Percentiles rank a stretch among this genome's conserved stretches.
Conservation (phyloP, 768 basidiomycete genomes). For the Serendipita sp. region DNA sequence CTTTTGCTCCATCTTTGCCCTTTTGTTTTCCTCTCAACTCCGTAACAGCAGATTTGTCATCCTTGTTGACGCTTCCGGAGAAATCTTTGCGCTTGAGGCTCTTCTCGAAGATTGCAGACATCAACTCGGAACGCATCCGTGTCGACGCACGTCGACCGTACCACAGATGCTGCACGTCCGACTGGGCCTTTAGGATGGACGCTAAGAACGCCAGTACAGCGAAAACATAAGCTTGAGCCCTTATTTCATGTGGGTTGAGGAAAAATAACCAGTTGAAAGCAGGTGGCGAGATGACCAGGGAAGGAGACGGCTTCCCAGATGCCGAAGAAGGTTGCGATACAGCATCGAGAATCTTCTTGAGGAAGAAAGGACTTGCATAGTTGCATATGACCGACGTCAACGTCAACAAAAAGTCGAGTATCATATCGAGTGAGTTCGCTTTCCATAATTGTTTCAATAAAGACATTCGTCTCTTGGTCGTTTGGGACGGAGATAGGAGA, state of each 20-base stretch:
- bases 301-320: not conserved
- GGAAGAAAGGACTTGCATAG: constrained; percentile 23
- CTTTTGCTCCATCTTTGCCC: constrained; percentile 4
- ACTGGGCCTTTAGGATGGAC: constrained; percentile 10
- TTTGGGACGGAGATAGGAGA: not conserved
- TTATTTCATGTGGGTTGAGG: not conserved
- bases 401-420: constrained; percentile 18
- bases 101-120: constrained; percentile 24
- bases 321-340: not conserved
- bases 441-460: constrained; percentile 7
- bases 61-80: constrained; percentile 19
- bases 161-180: constrained; percentile 15
- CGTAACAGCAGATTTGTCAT: not conserved
- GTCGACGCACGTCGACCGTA: constrained; percentile 19
- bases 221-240: constrained; percentile 10
- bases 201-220: constrained; percentile 9
- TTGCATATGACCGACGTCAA: constrained; percentile 19
- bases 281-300: constrained; percentile 15
- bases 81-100: constrained; percentile 22
- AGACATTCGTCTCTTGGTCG: not conserved
- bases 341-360: constrained; percentile 17
- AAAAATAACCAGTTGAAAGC: constrained; percentile 18
- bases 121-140: constrained; percentile 21
- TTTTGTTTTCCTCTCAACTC: not conserved
- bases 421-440: constrained; percentile 14